phyloP scores from a whole-genome alignment of 2,329 filamentous ascomycete species.

The Aureobasidium sp. region DNA sequence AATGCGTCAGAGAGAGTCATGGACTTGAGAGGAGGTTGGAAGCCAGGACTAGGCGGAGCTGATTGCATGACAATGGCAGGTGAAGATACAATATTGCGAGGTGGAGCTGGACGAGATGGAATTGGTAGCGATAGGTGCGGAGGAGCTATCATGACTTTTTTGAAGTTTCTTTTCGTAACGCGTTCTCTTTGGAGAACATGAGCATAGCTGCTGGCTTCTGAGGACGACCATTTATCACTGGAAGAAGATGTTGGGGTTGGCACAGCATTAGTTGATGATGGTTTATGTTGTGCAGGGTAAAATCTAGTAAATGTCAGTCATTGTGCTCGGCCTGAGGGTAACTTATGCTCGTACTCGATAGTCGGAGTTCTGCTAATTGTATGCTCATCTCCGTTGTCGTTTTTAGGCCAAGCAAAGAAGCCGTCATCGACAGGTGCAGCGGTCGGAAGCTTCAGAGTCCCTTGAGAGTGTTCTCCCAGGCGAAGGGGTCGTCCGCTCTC shows the following conservation, averaged over 20 bases:
- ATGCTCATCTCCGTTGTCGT: neutral
- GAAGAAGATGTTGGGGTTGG: neutral
- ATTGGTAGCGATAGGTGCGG: neutral
- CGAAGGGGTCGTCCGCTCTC: conserved; percentile 10
- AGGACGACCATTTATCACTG: neutral
- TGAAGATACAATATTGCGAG: neutral
- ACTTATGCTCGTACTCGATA: neutral
- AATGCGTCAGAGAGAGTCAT: conserved; percentile 5
- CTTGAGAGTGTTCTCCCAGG: conserved; percentile 14
- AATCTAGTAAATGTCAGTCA: neutral
- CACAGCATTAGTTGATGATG: neutral
- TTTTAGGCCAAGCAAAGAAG: neutral
- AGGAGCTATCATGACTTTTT: neutral
- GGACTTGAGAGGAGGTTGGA: neutral
- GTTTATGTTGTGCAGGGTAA: neutral
- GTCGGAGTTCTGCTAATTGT: neutral
- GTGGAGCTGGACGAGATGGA: neutral
- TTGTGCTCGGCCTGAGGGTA: neutral
- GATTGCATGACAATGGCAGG: conserved; percentile 12
- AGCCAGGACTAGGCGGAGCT: neutral
- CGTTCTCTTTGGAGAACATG: neutral
- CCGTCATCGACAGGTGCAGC: neutral
- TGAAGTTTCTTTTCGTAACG: neutral
- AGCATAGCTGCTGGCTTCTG: conserved; percentile 14
- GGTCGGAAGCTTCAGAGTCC: neutral